Evolutionary conservation across 306 rosid species (phyloP).

Genomic region (Trifolium repens): DNA sequence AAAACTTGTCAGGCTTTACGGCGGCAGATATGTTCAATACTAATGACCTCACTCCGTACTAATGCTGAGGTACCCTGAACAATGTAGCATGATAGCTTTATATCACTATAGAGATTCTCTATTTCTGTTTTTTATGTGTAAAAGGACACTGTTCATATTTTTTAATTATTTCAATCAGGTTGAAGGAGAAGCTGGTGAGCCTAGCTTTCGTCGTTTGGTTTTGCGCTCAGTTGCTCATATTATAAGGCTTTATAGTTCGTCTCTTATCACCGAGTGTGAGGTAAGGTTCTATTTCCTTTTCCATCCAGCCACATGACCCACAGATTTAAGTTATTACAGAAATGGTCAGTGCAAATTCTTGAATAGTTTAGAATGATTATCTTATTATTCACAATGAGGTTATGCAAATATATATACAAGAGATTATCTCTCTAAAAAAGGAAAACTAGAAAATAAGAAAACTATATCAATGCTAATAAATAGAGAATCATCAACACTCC

Average conservation of each 20-base stretch:
- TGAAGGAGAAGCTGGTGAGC: conserved; percentile 98
- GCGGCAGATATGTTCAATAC: conserved; percentile 83
- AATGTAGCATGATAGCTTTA: conserved; percentile 23
- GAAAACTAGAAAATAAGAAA: too few relatives aligned
- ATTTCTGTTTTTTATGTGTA: conserved; percentile 39
- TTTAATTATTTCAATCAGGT: conserved; percentile 57
- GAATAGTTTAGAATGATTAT: too few relatives aligned
- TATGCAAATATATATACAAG: too few relatives aligned
- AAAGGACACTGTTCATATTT: conserved; percentile 23
- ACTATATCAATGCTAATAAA: too few relatives aligned
- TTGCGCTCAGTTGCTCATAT: conserved; percentile 99
- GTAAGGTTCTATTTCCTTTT: conserved; percentile 57
- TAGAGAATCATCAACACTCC: too few relatives aligned
- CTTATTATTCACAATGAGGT: too few relatives aligned
- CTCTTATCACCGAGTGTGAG: conserved; percentile 95
- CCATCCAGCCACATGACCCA: conserved; percentile 24
- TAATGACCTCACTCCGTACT: conserved; percentile 95
- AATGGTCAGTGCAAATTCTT: conserved; percentile 17
- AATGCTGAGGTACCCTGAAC: conserved; percentile 78
- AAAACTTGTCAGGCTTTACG: conserved; percentile 70
- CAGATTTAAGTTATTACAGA: conserved; percentile 26
- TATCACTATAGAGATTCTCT: conserved; percentile 23
- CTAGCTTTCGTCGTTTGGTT: conserved; percentile 89
- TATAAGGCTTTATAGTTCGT: conserved; percentile 92
- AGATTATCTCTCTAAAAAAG: too few relatives aligned